Evolutionary conservation across 2,329 filamentous ascomycete species (phyloP).

Genomic region (Nemania sp.): DNA sequence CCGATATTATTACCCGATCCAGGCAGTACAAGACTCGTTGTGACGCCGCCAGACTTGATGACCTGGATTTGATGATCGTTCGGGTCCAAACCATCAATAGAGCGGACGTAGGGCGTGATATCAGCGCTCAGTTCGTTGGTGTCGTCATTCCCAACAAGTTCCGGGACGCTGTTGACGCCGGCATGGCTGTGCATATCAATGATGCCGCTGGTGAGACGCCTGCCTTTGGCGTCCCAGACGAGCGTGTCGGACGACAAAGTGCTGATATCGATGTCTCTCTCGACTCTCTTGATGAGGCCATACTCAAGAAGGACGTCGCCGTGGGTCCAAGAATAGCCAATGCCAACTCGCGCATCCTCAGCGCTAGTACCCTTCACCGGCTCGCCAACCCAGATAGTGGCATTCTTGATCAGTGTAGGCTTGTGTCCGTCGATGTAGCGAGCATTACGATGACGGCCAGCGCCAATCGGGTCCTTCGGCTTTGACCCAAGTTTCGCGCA

Average conservation of each 20-base stretch:
- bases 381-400: slow-evolving; percentile 69
- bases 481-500: slow-evolving; percentile 60
- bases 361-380: slow-evolving; percentile 55
- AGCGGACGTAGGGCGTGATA: slow-evolving; percentile 70
- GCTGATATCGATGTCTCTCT: slow-evolving; percentile 35
- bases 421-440: slow-evolving; percentile 62
- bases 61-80: slow-evolving; percentile 67
- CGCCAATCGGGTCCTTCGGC: slow-evolving; percentile 59
- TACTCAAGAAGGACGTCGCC: slow-evolving; percentile 65
- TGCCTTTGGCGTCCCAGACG: slow-evolving; percentile 62
- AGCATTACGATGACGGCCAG: slow-evolving; percentile 62
- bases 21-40: slow-evolving; percentile 68
- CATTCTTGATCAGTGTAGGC: slow-evolving; percentile 68
- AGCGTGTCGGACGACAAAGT: slow-evolving; percentile 53
- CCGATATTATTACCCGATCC: slow-evolving; percentile 76
- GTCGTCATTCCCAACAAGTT: slow-evolving; percentile 59
- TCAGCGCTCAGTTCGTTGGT: slow-evolving; percentile 67
- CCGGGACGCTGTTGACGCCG: slow-evolving; percentile 62
- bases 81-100: slow-evolving; percentile 67
- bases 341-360: slow-evolving; percentile 60
- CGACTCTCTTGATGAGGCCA: slow-evolving; percentile 63
- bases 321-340: slow-evolving; percentile 62
- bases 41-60: slow-evolving; percentile 75
- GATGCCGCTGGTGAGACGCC: slow-evolving; percentile 67
- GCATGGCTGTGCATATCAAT: slow-evolving; percentile 75